phyloP scores from a whole-genome alignment of 768 basidiomycete species.

The Suillus hirtellus region DNA sequence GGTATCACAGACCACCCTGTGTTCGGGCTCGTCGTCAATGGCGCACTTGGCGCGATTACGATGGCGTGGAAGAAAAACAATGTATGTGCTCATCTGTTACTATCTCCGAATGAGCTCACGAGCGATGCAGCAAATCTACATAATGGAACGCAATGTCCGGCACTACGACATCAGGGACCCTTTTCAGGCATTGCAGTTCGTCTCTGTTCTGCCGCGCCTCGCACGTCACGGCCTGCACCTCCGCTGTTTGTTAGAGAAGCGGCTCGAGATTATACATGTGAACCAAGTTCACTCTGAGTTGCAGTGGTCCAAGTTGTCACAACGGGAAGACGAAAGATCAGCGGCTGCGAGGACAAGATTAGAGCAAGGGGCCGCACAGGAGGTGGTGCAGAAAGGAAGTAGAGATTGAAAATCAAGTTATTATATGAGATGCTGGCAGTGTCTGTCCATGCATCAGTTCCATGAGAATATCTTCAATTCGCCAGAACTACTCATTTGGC shows the following conservation, averaged over 20 bases:
- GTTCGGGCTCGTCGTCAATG: constrained; percentile 4
- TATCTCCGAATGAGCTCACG: not conserved
- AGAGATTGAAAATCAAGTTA: not conserved
- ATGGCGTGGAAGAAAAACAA: constrained; percentile 1
- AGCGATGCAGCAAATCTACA: not conserved
- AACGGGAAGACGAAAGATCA: not conserved
- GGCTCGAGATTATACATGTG: not conserved
- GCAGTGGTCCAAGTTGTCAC: not conserved
- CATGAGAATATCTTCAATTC: no score
- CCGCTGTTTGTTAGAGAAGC: not conserved
- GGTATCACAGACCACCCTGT: constrained; percentile 5
- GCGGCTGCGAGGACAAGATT: not conserved
- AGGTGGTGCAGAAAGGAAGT: not conserved
- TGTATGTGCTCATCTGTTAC: not conserved
- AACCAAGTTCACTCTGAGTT: not conserved
- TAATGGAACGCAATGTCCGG: not conserved
- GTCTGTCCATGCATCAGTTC: no score
- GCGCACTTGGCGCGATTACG: not conserved
- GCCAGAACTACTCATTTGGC: no score
- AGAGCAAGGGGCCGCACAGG: not conserved
- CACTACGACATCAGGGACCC: not conserved
- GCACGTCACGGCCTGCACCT: not conserved
- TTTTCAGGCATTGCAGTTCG: not conserved
- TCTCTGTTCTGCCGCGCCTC: not conserved
- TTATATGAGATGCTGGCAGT: no score